Evolutionary conservation across 2,329 filamentous ascomycete genomes (phyloP), one percentile per base, ranked within the genome.

Genomic region (Diplodia intermedia): DNA sequence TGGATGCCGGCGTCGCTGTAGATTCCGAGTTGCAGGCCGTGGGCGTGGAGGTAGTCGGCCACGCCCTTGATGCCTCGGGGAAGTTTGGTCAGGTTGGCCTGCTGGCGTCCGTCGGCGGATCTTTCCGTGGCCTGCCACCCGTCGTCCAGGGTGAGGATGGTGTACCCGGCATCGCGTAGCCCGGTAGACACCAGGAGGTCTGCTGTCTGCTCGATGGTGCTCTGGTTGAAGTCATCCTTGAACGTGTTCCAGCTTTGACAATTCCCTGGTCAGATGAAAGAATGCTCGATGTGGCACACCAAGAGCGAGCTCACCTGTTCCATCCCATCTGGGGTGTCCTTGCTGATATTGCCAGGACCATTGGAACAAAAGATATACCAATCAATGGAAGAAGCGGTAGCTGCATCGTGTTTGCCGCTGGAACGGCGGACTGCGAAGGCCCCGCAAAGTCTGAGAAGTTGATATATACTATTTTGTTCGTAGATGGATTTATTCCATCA

Each of bases 91-190:
- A 75, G 60, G 68, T 84, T 79, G 78, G 79, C 82, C 66, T 78
- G 75, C 62, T 83, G 77, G 14, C 79, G 79, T 40, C 78, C 77
- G 68, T 81, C 76, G 7, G 71, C 66, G 2, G 79, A 82, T 82
- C 56, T n/a, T 26, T 15, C 20, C 3, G 5, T 40, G 20, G n/a
- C 55, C 9, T 61, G 56, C 56, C 56, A 84, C 71, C 80, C 82
- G 68, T 83, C 82, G 71, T 84, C 82, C 18, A 84, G 75, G 69
- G 83, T 83, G 67, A 84, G 74, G 66, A 77, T 72, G 50, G 77
- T 71, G 67, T 81, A 81, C 4, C 79, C 78, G 5, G 77, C 76
- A 20, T 74, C 75, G 2, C 79, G 76, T 4, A 84, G 77, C 18
- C 82, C 82, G 4, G 74, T 81, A 11, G 74, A 72, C 4, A 74